phyloP scores from a whole-genome alignment of 2,329 filamentous ascomycete species.

The Ilyonectria destructans region DNA sequence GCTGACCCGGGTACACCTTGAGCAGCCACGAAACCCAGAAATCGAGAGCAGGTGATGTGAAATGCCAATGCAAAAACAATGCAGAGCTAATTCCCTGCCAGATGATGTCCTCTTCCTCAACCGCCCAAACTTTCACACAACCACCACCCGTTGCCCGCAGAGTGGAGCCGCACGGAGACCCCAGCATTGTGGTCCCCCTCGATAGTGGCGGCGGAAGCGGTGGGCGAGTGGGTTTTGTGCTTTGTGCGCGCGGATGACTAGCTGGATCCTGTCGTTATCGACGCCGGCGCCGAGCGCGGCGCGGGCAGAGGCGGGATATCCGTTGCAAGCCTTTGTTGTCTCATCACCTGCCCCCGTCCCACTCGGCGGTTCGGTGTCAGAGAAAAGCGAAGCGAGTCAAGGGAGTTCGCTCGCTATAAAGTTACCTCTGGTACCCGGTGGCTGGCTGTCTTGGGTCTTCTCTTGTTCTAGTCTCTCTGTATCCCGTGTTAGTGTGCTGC shows the following conservation, averaged over 20 bases:
- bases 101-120: neutral
- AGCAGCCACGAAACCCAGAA: neutral
- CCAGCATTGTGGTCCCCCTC: conserved; percentile 10
- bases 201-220: conserved; percentile 14
- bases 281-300: conserved; percentile 44
- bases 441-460: neutral
- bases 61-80: neutral
- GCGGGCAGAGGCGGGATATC: conserved; percentile 51
- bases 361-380: conserved; percentile 12
- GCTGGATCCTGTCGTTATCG: conserved; percentile 33
- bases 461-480: conserved; percentile 11
- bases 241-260: conserved; percentile 33
- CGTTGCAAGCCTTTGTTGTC: conserved; percentile 28
- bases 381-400: conserved; percentile 6
- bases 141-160: conserved; percentile 8
- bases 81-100: neutral
- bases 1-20: neutral
- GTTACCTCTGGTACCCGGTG: conserved; percentile 20
- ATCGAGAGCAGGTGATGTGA: too few species aligned
- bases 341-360: conserved; percentile 38
- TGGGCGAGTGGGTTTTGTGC: neutral
- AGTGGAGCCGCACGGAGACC: conserved; percentile 24
- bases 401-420: conserved; percentile 21
- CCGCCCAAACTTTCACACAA: neutral
- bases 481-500: conserved; percentile 16